Conservation (phyloP, 768 basidiomycete genomes). For the Agrocybe praecox region DNA sequence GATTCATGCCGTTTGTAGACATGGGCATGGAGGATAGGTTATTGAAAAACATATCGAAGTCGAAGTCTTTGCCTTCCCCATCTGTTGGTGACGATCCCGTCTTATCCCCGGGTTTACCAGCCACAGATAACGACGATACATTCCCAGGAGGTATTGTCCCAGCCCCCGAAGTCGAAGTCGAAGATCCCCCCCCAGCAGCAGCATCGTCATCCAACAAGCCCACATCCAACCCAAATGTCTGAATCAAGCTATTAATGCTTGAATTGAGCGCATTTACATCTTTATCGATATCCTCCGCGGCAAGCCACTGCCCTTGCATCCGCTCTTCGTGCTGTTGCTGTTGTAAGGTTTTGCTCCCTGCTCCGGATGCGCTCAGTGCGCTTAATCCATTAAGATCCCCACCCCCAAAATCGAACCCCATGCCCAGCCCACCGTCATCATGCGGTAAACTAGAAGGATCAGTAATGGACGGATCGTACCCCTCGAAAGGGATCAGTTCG, state of each 20-base stretch:
- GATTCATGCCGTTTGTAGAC: slow-evolving; percentile 1
- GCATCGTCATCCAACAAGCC: slow-evolving; percentile 22
- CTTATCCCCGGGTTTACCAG: not conserved
- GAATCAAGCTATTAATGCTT: slow-evolving; percentile 72
- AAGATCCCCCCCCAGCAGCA: not conserved
- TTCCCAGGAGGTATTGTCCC: too few relatives aligned
- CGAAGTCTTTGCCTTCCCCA: slow-evolving; percentile 11
- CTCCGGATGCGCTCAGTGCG: slow-evolving; percentile 7
- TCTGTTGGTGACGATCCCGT: not conserved
- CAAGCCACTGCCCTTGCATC: slow-evolving; percentile 60
- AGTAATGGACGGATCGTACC: not conserved
- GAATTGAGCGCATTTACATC: slow-evolving; percentile 73
- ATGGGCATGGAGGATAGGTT: slow-evolving; percentile 6
- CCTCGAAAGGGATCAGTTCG: not conserved
- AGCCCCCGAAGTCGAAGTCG: not conserved
- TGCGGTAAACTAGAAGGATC: too few relatives aligned
- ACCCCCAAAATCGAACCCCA: slow-evolving; percentile 25
- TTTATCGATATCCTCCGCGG: slow-evolving; percentile 64
- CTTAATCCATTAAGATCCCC: slow-evolving; percentile 26
- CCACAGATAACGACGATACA: too few relatives aligned
- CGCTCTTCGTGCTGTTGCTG: slow-evolving; percentile 25
- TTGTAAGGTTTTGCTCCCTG: slow-evolving; percentile 23
- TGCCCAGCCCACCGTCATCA: not conserved
- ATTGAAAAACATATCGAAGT: slow-evolving; percentile 18
- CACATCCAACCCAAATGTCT: slow-evolving; percentile 69